phyloP scores from a whole-genome alignment of 2,329 filamentous ascomycete genomes.

The Exophiala oligosperma region DNA sequence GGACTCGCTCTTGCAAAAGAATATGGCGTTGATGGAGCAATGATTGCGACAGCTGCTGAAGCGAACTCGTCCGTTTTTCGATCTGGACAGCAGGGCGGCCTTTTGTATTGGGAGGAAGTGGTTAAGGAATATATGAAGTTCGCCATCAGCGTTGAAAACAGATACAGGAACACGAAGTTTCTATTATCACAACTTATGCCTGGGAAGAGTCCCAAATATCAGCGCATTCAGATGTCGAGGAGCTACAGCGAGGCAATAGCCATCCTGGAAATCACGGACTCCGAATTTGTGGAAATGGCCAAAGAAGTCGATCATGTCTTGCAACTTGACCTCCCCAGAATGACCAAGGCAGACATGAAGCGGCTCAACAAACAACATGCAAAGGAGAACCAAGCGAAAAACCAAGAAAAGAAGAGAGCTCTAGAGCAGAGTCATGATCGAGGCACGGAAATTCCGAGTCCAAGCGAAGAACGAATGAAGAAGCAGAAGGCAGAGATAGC shows the following conservation, averaged over 20 bases:
- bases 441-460: not conserved
- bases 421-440: constrained; percentile 9
- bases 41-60: constrained; percentile 95
- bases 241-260: constrained; percentile 71
- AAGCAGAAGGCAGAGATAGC: constrained; percentile 28
- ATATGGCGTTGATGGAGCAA: constrained; percentile 87
- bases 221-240: constrained; percentile 63
- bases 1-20: constrained; percentile 70
- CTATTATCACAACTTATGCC: constrained; percentile 82
- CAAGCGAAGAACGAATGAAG: constrained; percentile 18
- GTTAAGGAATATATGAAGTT: constrained; percentile 72
- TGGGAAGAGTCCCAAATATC: constrained; percentile 68
- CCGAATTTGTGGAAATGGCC: constrained; percentile 59
- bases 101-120: constrained; percentile 73
- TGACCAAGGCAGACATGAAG: constrained; percentile 27
- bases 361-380: constrained; percentile 26
- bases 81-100: constrained; percentile 65
- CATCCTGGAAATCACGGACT: constrained; percentile 62
- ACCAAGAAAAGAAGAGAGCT: constrained; percentile 23
- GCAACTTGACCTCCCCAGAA: constrained; percentile 53
- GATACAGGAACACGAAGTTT: constrained; percentile 91
- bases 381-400: constrained; percentile 21
- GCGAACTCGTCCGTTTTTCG: constrained; percentile 88
- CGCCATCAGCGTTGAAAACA: constrained; percentile 77
- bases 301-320: constrained; percentile 64